Evolutionary conservation across 2,329 filamentous ascomycete species (phyloP).

Genomic region (Verticillium isaacii): DNA sequence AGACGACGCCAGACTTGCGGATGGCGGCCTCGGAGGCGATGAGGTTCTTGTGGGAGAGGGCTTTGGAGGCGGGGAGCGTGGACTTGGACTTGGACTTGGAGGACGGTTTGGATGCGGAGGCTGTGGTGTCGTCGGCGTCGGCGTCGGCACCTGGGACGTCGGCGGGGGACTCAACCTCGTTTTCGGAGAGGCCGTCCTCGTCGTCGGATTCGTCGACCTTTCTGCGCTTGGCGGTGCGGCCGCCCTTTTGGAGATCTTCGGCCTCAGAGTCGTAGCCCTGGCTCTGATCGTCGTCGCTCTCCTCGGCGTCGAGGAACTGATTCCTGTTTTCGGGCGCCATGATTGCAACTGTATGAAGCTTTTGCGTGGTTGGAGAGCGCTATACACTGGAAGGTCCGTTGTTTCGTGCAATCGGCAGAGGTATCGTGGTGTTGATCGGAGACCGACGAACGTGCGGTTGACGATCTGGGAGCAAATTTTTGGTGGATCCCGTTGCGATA

Average conservation of each 20-base stretch:
- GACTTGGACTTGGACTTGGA: slow-evolving; percentile 22
- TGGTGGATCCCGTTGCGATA: slow-evolving; percentile 3
- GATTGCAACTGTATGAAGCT: not conserved
- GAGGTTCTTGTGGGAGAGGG: slow-evolving; percentile 63
- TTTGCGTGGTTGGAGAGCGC: not conserved
- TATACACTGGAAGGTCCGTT: too few relatives aligned
- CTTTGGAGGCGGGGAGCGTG: slow-evolving; percentile 40
- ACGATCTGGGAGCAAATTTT: slow-evolving; percentile 5
- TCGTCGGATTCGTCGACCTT: slow-evolving; percentile 46
- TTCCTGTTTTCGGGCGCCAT: slow-evolving; percentile 70
- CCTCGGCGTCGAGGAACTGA: slow-evolving; percentile 60
- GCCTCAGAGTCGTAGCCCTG: slow-evolving; percentile 62
- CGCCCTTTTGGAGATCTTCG: slow-evolving; percentile 63
- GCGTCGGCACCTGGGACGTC: slow-evolving; percentile 20
- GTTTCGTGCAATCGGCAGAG: not conserved
- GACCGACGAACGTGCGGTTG: not conserved
- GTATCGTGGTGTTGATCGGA: not conserved
- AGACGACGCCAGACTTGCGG: slow-evolving; percentile 74
- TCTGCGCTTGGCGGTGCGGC: slow-evolving; percentile 57
- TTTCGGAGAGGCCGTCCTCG: slow-evolving; percentile 26
- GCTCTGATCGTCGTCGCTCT: slow-evolving; percentile 55
- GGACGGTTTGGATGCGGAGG: slow-evolving; percentile 8
- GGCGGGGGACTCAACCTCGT: slow-evolving; percentile 17
- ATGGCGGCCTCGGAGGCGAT: slow-evolving; percentile 59
- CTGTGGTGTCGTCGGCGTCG: slow-evolving; percentile 21